Percentiles rank a stretch among this genome's conserved stretches.
Evolutionary conservation across 371 early-diverging fungal species (phyloP).

Genomic region (Mucor irregularis): DNA sequence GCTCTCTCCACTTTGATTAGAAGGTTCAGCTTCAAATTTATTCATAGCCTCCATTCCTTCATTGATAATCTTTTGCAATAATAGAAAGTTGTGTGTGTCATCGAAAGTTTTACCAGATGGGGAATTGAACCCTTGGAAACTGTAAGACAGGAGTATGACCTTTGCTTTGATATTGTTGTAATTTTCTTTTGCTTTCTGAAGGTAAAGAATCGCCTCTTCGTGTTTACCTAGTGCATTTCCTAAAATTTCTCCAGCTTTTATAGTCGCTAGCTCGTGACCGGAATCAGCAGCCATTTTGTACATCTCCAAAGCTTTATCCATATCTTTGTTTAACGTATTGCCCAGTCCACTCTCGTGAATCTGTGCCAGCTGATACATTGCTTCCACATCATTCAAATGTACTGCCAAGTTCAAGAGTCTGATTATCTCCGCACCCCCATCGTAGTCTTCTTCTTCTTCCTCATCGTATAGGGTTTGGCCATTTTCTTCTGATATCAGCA

Average conservation of each 20-base stretch:
- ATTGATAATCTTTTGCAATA: neutral
- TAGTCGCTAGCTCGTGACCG: conserved; percentile 4
- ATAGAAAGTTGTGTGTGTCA: neutral
- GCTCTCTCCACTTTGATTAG: neutral
- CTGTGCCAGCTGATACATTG: conserved; percentile 10
- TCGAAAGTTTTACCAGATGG: neutral
- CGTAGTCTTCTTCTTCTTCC: neutral
- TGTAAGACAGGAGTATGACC: conserved; percentile 16
- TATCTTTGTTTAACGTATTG: neutral
- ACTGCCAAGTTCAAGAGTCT: conserved; percentile 3
- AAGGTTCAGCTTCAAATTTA: neutral
- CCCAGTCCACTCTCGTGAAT: conserved; percentile 14
- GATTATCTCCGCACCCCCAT: neutral
- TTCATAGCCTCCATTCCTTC: neutral
- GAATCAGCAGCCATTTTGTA: conserved; percentile 8
- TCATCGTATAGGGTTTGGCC: too few species aligned
- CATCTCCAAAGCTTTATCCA: conserved; percentile 3
- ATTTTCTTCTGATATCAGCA: conserved; percentile 9
- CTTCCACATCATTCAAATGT: conserved; percentile 6
- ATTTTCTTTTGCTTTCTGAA: conserved; percentile 3
- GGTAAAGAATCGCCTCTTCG: conserved; percentile 17
- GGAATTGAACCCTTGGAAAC: conserved; percentile 9
- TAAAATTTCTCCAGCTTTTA: conserved; percentile 11
- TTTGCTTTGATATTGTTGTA: conserved; percentile 10
- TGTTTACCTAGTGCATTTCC: neutral